Evolutionary conservation across 306 rosid species (phyloP).

Genomic region (Casuarina cunninghamiana): DNA sequence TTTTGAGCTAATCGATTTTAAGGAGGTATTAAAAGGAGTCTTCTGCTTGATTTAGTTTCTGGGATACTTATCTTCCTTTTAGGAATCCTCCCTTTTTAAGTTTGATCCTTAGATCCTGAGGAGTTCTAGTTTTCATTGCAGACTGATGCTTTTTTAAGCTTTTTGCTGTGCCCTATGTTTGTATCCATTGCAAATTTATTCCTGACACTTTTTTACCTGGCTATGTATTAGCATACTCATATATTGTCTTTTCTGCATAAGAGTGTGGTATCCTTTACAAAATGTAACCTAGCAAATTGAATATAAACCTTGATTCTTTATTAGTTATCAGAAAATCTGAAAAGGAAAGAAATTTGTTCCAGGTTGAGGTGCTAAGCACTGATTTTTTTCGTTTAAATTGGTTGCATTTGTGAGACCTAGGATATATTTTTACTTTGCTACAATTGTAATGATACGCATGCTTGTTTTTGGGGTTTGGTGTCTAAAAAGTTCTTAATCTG

Average conservation of each 20-base stretch:
- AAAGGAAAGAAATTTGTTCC: background rate
- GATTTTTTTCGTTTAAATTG: background rate
- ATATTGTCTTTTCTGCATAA: background rate
- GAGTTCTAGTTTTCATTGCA: background rate
- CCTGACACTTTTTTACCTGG: background rate
- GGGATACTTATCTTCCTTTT: conserved; percentile 21
- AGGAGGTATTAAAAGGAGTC: conserved; percentile 49
- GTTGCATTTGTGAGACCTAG: background rate
- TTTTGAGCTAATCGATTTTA: conserved; percentile 50
- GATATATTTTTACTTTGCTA: background rate
- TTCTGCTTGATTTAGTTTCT: conserved; percentile 18
- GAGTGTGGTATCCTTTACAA: conserved; percentile 1
- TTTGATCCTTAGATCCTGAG: conserved; percentile 4
- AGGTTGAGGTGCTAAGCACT: background rate
- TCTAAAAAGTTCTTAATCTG: background rate
- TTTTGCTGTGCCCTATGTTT: conserved; percentile 1
- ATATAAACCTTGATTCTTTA: background rate
- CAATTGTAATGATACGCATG: background rate
- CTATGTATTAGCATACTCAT: conserved; percentile 8
- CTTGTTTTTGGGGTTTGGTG: background rate
- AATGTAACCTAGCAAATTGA: conserved; percentile 5
- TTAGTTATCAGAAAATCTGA: background rate
- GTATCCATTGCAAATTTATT: conserved; percentile 5
- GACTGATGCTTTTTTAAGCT: background rate
- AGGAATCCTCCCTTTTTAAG: conserved; percentile 12